These are phyloP conservation scores for Plasmodium gaboni DNA, from an alignment of 169 alveolate genomes.

Conservation along the genomic window DNA sequence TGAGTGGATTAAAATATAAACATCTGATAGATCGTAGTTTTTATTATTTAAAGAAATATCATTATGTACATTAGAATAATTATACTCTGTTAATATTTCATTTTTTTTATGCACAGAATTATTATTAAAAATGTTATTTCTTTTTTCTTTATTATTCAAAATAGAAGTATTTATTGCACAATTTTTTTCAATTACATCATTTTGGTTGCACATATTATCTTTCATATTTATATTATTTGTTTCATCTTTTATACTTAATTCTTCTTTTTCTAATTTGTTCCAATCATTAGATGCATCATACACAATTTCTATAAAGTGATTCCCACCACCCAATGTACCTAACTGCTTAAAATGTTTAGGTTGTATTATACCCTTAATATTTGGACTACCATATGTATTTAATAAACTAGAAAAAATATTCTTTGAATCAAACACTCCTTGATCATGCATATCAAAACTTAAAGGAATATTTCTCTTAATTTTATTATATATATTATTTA, in stretches of 20 bases:
- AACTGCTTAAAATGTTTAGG: conserved; percentile 80
- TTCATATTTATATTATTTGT: neutral
- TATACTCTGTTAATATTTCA: neutral
- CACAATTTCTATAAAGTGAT: conserved; percentile 84
- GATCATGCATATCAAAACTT: conserved; percentile 76
- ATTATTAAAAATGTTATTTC: neutral
- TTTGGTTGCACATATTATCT: neutral
- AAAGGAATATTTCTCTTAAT: conserved; percentile 35
- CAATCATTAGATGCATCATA: conserved; percentile 42
- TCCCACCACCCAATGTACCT: conserved; percentile 87
- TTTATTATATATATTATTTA: conserved; percentile 38
- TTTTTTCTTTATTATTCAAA: no score
- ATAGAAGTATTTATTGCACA: neutral
- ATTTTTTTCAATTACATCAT: neutral
- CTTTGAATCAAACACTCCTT: conserved; percentile 54
- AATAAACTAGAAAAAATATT: conserved; percentile 33
- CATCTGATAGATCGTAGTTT: conserved; percentile 56
- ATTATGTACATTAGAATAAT: neutral
- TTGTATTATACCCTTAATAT: conserved; percentile 47
- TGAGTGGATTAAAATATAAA: conserved; percentile 85
- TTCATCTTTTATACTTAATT: no score
- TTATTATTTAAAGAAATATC: neutral
- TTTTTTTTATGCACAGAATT: neutral
- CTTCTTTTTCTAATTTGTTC: neutral
- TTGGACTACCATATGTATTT: conserved; percentile 31